Evolutionary conservation across 2,329 filamentous ascomycete genomes (phyloP).

Genomic region (Cordyceps pruinosa): DNA sequence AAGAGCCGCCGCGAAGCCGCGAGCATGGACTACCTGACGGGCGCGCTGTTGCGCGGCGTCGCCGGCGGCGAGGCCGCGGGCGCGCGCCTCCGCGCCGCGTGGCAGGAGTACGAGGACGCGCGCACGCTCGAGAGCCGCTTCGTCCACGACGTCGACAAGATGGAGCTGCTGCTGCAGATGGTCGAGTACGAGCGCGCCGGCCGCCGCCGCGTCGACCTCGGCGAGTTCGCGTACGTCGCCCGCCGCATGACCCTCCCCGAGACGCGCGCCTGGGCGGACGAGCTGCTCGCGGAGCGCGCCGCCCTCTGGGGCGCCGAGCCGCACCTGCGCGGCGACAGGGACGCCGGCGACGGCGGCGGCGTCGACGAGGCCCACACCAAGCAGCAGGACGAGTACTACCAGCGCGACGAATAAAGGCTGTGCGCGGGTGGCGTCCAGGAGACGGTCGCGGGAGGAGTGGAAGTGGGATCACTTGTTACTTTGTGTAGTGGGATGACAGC

Average conservation of each 20-base stretch:
- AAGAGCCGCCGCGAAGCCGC: conserved; percentile 81
- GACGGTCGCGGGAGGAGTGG: neutral
- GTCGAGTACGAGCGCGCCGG: conserved; percentile 82
- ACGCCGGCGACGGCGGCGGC: conserved; percentile 29
- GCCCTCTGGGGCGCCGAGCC: conserved; percentile 57
- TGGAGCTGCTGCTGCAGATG: conserved; percentile 93
- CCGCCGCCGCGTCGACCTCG: conserved; percentile 62
- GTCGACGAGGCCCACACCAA: conserved; percentile 29
- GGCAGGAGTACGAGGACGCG: conserved; percentile 93
- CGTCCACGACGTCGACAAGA: conserved; percentile 96
- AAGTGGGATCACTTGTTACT: neutral
- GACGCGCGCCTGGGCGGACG: conserved; percentile 70
- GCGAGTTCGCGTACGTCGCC: conserved; percentile 80
- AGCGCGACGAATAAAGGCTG: conserved; percentile 18
- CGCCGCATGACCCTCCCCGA: conserved; percentile 67
- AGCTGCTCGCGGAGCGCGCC: conserved; percentile 69
- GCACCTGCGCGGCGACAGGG: conserved; percentile 41
- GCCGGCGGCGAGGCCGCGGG: conserved; percentile 62
- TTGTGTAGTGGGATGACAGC: neutral
- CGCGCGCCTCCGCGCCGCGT: conserved; percentile 67
- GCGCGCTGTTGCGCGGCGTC: conserved; percentile 64
- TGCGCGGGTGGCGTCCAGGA: neutral
- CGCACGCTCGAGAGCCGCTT: conserved; percentile 78
- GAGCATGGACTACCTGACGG: conserved; percentile 87
- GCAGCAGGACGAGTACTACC: conserved; percentile 47